These are phyloP conservation scores for Coelastrella sp. DNA, from an alignment of 139 green algal genomes.

Conservation along the genomic window DNA sequence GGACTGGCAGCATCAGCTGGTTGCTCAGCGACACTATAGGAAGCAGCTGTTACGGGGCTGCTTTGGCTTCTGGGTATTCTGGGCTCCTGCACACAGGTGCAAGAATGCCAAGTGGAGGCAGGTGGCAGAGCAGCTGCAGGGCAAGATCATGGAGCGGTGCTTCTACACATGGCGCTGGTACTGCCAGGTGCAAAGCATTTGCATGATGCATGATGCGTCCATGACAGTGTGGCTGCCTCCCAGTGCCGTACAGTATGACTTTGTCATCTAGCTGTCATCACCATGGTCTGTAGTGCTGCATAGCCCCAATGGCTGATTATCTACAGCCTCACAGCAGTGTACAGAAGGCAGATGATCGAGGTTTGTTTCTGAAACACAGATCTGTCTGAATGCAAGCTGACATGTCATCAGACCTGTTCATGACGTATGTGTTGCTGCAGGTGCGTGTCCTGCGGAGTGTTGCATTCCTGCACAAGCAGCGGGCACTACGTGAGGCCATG, in stretches of 20 bases:
- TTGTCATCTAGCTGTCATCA: no score
- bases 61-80: constrained; percentile 25
- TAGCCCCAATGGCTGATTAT: no score
- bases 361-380: no score
- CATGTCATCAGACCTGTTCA: no score
- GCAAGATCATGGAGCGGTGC: background rate
- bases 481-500: constrained; percentile 35
- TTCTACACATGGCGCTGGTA: constrained; percentile 50
- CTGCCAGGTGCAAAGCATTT: constrained; percentile 9
- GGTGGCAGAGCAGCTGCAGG: constrained; percentile 10
- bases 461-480: constrained; percentile 49
- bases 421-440: constrained; percentile 12
- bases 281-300: no score
- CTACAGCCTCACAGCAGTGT: no score
- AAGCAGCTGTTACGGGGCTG: background rate
- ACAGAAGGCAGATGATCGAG: background rate
- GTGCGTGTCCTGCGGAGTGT: constrained; percentile 37
- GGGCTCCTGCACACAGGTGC: background rate
- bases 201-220: background rate
- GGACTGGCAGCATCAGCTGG: constrained; percentile 25
- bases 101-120: constrained; percentile 1
- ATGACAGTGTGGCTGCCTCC: background rate
- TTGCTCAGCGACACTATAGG: background rate
- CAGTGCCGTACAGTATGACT: no score
- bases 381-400: no score